Evolutionary conservation across 2,329 filamentous ascomycete species (phyloP).

Genomic region (Paecilomyces formosus): DNA sequence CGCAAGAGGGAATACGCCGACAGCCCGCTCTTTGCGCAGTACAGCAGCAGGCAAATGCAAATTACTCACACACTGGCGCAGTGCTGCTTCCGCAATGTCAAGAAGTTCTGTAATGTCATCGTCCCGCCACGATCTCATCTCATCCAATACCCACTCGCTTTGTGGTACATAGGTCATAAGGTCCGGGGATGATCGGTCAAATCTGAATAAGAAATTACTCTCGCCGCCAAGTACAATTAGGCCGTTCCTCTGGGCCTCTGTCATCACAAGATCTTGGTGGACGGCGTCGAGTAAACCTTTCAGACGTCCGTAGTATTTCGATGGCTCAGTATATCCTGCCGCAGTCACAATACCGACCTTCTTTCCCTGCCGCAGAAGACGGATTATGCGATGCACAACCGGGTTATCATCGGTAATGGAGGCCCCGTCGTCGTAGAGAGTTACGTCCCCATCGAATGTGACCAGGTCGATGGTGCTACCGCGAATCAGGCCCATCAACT

Average conservation of each 20-base stretch:
- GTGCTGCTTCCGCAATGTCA: conserved; percentile 77
- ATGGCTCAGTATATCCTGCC: conserved; percentile 83
- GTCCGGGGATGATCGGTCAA: conserved; percentile 55
- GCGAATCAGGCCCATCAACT: conserved; percentile 81
- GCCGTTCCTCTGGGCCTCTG: conserved; percentile 62
- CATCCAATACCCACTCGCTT: conserved; percentile 53
- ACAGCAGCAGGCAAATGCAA: conserved; percentile 73
- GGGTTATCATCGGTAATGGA: conserved; percentile 68
- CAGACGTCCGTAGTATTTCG: conserved; percentile 78
- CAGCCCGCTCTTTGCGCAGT: conserved; percentile 80
- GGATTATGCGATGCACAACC: conserved; percentile 61
- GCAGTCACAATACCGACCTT: conserved; percentile 94
- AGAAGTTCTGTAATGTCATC: conserved; percentile 71
- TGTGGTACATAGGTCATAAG: conserved; percentile 58
- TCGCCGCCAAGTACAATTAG: conserved; percentile 93
- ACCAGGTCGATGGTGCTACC: conserved; percentile 67
- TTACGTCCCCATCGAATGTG: conserved; percentile 97
- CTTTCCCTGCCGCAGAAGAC: conserved; percentile 68
- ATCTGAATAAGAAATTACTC: conserved; percentile 89
- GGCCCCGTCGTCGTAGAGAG: conserved; percentile 84
- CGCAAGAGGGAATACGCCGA: conserved; percentile 64
- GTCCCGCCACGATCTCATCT: conserved; percentile 46
- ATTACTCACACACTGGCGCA: conserved; percentile 72
- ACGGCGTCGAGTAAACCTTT: conserved; percentile 81
- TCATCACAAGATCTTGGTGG: conserved; percentile 52